Percentiles rank a stretch among this genome's conserved stretches.
Evolutionary conservation across 2,329 filamentous ascomycete genomes (phyloP).

Genomic region (Furcasterigmium sp.): DNA sequence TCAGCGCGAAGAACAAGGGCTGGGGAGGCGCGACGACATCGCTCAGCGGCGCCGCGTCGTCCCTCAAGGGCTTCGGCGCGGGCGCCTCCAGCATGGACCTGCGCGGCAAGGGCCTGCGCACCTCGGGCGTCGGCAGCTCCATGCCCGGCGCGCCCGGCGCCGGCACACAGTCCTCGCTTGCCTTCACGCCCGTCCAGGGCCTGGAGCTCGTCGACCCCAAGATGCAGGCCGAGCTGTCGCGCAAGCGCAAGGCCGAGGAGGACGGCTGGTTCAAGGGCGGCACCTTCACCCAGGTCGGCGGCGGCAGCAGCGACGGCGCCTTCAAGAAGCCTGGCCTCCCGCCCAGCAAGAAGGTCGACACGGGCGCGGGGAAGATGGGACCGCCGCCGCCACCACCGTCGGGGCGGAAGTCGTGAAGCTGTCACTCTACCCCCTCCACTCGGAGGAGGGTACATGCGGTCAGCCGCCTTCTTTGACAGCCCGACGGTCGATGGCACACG

Average conservation of each 20-base stretch:
- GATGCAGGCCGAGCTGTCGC: slow-evolving; percentile 76
- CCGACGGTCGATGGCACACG: too few relatives aligned
- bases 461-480: too few relatives aligned
- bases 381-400: slow-evolving; percentile 20
- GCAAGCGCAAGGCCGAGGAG: slow-evolving; percentile 90
- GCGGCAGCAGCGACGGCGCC: slow-evolving; percentile 46
- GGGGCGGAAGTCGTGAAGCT: too few relatives aligned
- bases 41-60: slow-evolving; percentile 66
- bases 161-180: slow-evolving; percentile 80
- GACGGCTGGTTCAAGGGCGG: slow-evolving; percentile 96
- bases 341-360: slow-evolving; percentile 67
- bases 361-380: slow-evolving; percentile 50
- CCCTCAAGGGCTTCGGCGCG: slow-evolving; percentile 70
- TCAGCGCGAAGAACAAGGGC: slow-evolving; percentile 91
- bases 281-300: slow-evolving; percentile 85
- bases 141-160: slow-evolving; percentile 46
- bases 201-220: slow-evolving; percentile 94
- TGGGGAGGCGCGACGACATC: slow-evolving; percentile 71
- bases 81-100: slow-evolving; percentile 62
- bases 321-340: slow-evolving; percentile 83
- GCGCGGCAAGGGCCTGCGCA: slow-evolving; percentile 71
- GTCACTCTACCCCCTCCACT: too few relatives aligned
- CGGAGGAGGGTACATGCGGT: too few relatives aligned
- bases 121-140: slow-evolving; percentile 74
- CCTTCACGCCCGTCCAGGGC: slow-evolving; percentile 92